Percentiles rank a stretch among this genome's conserved stretches.
Evolutionary conservation across 208 protist genomes (phyloP).

Genomic region (Porcisia hertigi): DNA sequence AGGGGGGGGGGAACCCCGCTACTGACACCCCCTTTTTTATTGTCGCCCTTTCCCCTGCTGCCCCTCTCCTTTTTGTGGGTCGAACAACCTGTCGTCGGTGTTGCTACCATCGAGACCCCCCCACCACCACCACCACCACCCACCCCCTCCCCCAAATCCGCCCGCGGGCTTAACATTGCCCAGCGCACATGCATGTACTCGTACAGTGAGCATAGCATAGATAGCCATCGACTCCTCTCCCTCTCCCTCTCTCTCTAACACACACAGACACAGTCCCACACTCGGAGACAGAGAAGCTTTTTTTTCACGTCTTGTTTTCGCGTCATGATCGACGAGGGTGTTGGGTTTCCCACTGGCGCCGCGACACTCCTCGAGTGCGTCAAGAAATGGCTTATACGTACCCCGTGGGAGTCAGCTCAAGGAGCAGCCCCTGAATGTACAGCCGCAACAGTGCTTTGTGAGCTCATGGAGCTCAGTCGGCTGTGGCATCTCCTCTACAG

Average conservation of each 20-base stretch:
- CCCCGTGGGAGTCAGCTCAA: slow-evolving; percentile 3
- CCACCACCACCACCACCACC: background rate
- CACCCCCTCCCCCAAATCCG: background rate
- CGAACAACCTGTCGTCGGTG: background rate
- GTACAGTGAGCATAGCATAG: no score
- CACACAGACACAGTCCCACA: background rate
- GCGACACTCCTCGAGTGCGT: slow-evolving; percentile 4
- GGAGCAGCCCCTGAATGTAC: background rate
- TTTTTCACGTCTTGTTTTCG: background rate
- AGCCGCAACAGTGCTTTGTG: slow-evolving; percentile 18
- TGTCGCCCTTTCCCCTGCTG: background rate
- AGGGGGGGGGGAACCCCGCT: no score
- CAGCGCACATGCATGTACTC: no score
- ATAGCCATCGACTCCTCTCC: no score
- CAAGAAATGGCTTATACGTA: slow-evolving; percentile 6
- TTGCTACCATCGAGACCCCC: background rate
- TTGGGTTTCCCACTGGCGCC: background rate
- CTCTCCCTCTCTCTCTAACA: background rate
- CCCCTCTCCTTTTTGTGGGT: background rate
- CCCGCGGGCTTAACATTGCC: background rate
- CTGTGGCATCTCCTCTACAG: slow-evolving; percentile 10
- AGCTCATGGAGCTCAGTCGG: slow-evolving; percentile 22
- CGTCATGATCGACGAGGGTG: slow-evolving; percentile 8
- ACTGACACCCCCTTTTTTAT: no score
- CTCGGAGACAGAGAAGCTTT: background rate